Conservation (phyloP, 1,284 basidiomycete genomes). For the Leucoagaricus sp. region DNA sequence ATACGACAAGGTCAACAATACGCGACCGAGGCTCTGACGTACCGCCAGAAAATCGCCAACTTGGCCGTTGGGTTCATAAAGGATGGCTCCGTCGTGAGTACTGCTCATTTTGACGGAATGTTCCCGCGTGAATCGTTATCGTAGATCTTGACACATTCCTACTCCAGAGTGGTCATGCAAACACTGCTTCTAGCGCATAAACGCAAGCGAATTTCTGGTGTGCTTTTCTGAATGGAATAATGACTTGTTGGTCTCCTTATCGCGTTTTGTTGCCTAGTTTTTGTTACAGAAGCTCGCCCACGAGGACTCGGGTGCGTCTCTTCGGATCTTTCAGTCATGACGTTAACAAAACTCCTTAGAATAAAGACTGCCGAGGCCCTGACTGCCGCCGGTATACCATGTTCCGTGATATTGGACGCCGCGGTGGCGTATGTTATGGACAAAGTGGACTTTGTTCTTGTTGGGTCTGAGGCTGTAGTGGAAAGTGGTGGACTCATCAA, state of each 20-base stretch:
- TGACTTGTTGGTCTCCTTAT: conserved; percentile 17
- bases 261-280: conserved; percentile 54
- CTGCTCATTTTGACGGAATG: conserved; percentile 2
- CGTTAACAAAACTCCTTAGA: conserved; percentile 41
- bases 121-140: conserved; percentile 14
- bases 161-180: conserved; percentile 95
- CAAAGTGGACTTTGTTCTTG: conserved; percentile 91
- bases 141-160: conserved; percentile 93
- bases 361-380: conserved; percentile 88
- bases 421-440: conserved; percentile 98
- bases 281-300: conserved; percentile 95
- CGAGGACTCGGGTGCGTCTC: conserved; percentile 72
- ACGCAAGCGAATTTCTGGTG: conserved; percentile 85
- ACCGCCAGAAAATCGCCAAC: conserved; percentile 88
- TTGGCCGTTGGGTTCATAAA: conserved; percentile 92
- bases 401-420: conserved; percentile 93
- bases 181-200: conserved; percentile 88
- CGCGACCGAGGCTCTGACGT: conserved; percentile 79
- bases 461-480: conserved; percentile 96
- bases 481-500: conserved; percentile 91
- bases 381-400: conserved; percentile 87
- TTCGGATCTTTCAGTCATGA: conserved; percentile 19
- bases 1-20: conserved; percentile 79
- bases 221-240: conserved; percentile 13
- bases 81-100: conserved; percentile 86